phyloP scores from a whole-genome alignment of 2,329 filamentous ascomycete species.

The Cladobotryum protrusum region DNA sequence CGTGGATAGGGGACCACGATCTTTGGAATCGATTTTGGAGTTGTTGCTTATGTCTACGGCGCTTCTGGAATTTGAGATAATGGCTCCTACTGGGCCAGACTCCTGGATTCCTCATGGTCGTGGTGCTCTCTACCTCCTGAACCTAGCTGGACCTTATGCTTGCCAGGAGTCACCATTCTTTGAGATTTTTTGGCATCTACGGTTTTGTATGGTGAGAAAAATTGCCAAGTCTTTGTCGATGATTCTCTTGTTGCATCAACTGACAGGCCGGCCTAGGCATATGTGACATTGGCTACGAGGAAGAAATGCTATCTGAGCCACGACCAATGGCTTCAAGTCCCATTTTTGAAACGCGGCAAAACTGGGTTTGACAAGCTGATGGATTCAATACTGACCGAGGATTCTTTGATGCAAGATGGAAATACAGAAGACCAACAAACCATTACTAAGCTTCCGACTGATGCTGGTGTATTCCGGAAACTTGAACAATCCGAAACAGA shows the following conservation, averaged over 20 bases:
- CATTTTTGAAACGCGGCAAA: slow-evolving; percentile 3
- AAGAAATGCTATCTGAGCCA: neutral
- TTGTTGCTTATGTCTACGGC: slow-evolving; percentile 5
- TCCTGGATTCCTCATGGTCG: slow-evolving; percentile 6
- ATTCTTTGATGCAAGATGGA: no score
- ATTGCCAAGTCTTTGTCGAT: no score
- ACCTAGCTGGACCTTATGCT: neutral
- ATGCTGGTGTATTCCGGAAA: no score
- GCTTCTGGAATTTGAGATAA: slow-evolving; percentile 10
- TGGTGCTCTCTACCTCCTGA: slow-evolving; percentile 1
- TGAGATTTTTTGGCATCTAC: slow-evolving; percentile 8
- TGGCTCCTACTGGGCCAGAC: slow-evolving; percentile 1
- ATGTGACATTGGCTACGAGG: neutral
- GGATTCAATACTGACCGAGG: neutral
- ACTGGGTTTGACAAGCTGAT: slow-evolving; percentile 8
- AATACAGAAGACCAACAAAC: neutral
- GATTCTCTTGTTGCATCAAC: no score
- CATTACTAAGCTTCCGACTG: no score
- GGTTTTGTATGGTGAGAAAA: slow-evolving; percentile 1
- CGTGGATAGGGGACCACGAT: neutral
- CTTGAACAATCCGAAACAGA: no score
- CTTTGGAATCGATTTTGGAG: neutral
- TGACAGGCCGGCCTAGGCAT: neutral
- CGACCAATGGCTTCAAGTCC: slow-evolving; percentile 1
- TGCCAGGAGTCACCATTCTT: slow-evolving; percentile 8